Conservation (phyloP, 768 basidiomycete species). For the Tephrocybe rancida region DNA sequence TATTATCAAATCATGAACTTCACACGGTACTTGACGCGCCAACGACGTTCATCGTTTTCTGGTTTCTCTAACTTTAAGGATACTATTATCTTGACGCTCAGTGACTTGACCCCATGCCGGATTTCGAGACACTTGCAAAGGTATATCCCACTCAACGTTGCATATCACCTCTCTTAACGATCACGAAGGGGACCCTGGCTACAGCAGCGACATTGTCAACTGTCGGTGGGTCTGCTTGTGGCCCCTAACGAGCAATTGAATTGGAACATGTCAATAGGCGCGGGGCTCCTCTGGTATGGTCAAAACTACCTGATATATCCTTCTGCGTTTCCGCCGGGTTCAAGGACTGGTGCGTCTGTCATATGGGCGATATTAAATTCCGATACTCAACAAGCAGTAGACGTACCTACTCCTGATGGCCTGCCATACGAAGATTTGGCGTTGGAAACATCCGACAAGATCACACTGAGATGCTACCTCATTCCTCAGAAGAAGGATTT, state of each 20-base stretch:
- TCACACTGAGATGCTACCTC: slow-evolving; percentile 77
- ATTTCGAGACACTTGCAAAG: slow-evolving; percentile 50
- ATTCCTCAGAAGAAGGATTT: slow-evolving; percentile 64
- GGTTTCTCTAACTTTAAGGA: too few species aligned
- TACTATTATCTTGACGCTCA: too few species aligned
- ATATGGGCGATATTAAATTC: slow-evolving; percentile 12
- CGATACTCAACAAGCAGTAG: slow-evolving; percentile 32
- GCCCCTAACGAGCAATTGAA: neutral
- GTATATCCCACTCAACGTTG: slow-evolving; percentile 21
- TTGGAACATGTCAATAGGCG: slow-evolving; percentile 41
- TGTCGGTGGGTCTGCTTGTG: slow-evolving; percentile 40
- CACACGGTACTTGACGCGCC: too few species aligned
- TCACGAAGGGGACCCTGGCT: slow-evolving; percentile 50
- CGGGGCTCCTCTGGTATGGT: slow-evolving; percentile 79
- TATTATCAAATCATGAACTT: too few species aligned
- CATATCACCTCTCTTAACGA: neutral
- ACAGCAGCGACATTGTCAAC: slow-evolving; percentile 61
- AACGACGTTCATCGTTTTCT: too few species aligned
- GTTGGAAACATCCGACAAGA: slow-evolving; percentile 70
- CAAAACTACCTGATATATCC: slow-evolving; percentile 93
- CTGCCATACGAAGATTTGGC: slow-evolving; percentile 76
- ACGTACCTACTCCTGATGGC: slow-evolving; percentile 71
- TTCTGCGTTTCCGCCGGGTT: slow-evolving; percentile 76
- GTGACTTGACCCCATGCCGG: slow-evolving; percentile 29
- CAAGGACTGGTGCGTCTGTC: slow-evolving; percentile 59